A percentile compares a stretch with the other conserved stretches of the same genome.
Conservation (phyloP, 2,329 filamentous ascomycete species). For the Claviceps paspali region DNA sequence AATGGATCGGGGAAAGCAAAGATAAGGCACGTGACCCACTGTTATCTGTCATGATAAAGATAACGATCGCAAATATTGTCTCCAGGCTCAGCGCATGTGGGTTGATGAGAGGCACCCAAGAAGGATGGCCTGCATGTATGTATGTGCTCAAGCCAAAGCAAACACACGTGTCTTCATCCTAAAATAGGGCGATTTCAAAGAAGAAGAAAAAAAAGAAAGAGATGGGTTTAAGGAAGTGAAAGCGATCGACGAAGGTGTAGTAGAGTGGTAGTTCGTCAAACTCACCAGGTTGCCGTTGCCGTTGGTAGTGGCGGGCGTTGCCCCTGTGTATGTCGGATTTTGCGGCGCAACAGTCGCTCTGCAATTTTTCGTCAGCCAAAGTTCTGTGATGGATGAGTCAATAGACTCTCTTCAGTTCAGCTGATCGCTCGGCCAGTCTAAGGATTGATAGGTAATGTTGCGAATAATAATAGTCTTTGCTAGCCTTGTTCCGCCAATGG, state of each 20-base stretch:
- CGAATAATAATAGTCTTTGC: too few relatives aligned
- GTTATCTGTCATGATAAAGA: slow-evolving; percentile 7
- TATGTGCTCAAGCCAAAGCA: too few relatives aligned
- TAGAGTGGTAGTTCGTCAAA: slow-evolving; percentile 5
- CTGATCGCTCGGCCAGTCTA: not conserved
- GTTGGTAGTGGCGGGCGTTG: slow-evolving; percentile 25
- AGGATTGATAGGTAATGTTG: too few relatives aligned
- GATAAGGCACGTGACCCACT: slow-evolving; percentile 18
- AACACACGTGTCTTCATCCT: too few relatives aligned
- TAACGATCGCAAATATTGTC: not conserved
- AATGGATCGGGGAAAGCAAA: slow-evolving; percentile 1
- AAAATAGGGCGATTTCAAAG: too few relatives aligned
- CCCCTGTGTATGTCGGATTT: slow-evolving; percentile 13
- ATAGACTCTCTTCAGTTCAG: not conserved
- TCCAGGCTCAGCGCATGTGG: not conserved
- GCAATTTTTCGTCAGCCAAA: slow-evolving; percentile 5
- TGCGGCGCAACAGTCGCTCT: slow-evolving; percentile 9
- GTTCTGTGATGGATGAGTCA: not conserved
- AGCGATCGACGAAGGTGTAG: not conserved
- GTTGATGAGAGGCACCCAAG: not conserved
- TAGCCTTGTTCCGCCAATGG: not conserved
- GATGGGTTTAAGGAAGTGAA: not conserved
- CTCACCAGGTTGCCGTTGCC: slow-evolving; percentile 26
- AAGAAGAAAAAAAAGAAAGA: too few relatives aligned
- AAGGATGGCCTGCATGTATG: not conserved